phyloP scores from a whole-genome alignment of 805 yeast genomes.

The Jamesozyma jinghongensis region DNA sequence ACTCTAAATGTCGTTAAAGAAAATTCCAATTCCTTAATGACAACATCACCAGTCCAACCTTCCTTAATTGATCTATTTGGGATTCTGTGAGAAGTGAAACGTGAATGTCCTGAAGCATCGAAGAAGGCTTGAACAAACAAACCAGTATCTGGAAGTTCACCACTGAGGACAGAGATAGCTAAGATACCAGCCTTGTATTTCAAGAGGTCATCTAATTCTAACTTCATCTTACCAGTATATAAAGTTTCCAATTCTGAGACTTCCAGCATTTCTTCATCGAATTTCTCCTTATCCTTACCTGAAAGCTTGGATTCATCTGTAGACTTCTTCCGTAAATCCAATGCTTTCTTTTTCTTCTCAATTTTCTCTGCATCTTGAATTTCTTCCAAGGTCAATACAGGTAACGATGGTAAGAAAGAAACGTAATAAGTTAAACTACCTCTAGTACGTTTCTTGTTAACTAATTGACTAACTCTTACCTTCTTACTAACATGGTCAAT shows the following conservation, averaged over 20 bases:
- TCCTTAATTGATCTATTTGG: slow-evolving; percentile 26
- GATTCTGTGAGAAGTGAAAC: slow-evolving; percentile 48
- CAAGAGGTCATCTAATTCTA: slow-evolving; percentile 50
- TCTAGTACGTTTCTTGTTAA: slow-evolving; percentile 71
- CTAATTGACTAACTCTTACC: slow-evolving; percentile 51
- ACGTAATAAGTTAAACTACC: slow-evolving; percentile 68
- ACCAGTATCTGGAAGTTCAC: slow-evolving; percentile 44
- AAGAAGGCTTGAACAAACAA: slow-evolving; percentile 65
- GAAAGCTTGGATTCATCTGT: slow-evolving; percentile 29
- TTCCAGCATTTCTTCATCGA: slow-evolving; percentile 25
- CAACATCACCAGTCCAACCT: slow-evolving; percentile 60
- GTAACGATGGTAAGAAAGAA: slow-evolving; percentile 76
- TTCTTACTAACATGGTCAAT: slow-evolving; percentile 49
- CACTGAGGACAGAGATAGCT: slow-evolving; percentile 55
- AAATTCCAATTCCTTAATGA: slow-evolving; percentile 68
- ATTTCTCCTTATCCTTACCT: slow-evolving; percentile 23
- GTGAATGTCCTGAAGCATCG: slow-evolving; percentile 64
- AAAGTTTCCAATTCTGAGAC: slow-evolving; percentile 32
- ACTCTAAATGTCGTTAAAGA: slow-evolving; percentile 58
- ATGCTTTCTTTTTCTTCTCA: slow-evolving; percentile 31
- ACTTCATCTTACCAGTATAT: slow-evolving; percentile 37
- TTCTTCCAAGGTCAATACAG: slow-evolving; percentile 72
- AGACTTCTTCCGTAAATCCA: slow-evolving; percentile 26
- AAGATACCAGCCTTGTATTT: slow-evolving; percentile 67
- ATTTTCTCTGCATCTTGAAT: slow-evolving; percentile 45